Base-by-base conservation (phyloP, 2,329 filamentous ascomycete genomes). In the Lasiodiplodia hormozganensis region DNA sequence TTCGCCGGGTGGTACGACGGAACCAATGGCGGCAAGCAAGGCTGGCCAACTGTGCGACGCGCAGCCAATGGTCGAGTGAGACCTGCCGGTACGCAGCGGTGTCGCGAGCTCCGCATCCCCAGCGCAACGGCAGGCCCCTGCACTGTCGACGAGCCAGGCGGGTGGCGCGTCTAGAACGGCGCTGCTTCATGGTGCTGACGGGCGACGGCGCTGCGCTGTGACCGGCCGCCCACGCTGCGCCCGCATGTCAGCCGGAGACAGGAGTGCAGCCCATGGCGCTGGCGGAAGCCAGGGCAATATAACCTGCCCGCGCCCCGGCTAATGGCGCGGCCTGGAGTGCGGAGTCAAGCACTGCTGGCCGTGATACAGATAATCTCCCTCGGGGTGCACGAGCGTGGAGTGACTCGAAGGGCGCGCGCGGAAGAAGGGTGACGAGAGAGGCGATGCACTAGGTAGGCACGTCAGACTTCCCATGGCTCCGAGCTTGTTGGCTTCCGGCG, bases 231-330 rank as follows among this genome's bases (percentile, higher is more conserved):
- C 43, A 34, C 34, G 31, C 25, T 65, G 62, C 62, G 49, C 62
- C 62, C 62, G 49, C 62, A 43, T 34, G 49, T 65, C 62, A 65
- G 62, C 62, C 62, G 62, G 51, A 54, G 62, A 65, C 49, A 54
- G 21, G 54, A 38, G 12, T 62, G 43, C 36, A 49, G 11, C n/a
- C n/a, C n/a, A 60, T 28, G 56, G 56, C 56, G 56, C 34, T 6
- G 23, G 51, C 11, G 51, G 54, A 21, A 43, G 57, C 38, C 8
- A 23, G 31, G 25, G 60, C 43, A 36, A 64, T 64, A 64, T 64
- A 64, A 18, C 60, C 60, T 25, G 16, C 60, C 60, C 60, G 60
- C 23, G 25, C 11, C 28, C 16, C n/a, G 43, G 28, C n/a, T 38
- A 14, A 8, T 47, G 11, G 43, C 43, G 18, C 60, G 25, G 28